Base-by-base conservation (phyloP, 805 yeast species). In the Myxozyma melibiosi region DNA sequence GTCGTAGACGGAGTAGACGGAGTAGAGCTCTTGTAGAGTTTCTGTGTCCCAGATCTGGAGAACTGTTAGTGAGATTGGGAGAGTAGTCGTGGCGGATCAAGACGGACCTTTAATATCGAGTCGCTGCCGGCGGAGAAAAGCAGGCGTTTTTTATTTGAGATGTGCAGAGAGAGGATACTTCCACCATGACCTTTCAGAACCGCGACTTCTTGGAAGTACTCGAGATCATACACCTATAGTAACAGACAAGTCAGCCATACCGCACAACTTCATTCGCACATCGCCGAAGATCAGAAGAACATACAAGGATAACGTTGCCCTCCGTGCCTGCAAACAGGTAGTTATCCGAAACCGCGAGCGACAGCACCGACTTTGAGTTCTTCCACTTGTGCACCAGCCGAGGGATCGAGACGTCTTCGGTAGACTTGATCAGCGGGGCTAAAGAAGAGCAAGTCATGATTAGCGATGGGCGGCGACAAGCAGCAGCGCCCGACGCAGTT, bases 121-220 rank as follows among this genome's bases (percentile, higher is more conserved):
- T 92, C 98, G 7, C 94, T 84, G 1, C 96, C 92, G 2, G 94
- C 97, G 35, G 94, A 83, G 66, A 94, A 86, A 37, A 92, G 76
- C 46, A 74, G 78, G 43, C 78, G 74, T 65, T 83, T 90, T 62
- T 76, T 78, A 43, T 54, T 64, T 43, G 66, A 71, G 30, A 70
- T 59, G 5, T 66, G 60, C 58, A 92, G 69, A 66, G 94, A 85
- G 35, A 90, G 74, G 1, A 92, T 88, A n/a, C 90, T 80, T 0
- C 90, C 86, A 0, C 80, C 73, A 66, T 85, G 89, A n/a, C 88
- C 88, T 4, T 76, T 76, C 20, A 88, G 71, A 8, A 74, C 76
- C 37, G 76, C 70, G 44, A 78, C 79, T 48, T 77, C 75, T 63
- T 84, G 84, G 69, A 82, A 92, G 0, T 87, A 84, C 4, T 71